A percentile compares a stretch with the other conserved stretches of the same genome.
Conservation (phyloP, 1,284 basidiomycete species). For the Apiotrichum akiyoshidainum region DNA sequence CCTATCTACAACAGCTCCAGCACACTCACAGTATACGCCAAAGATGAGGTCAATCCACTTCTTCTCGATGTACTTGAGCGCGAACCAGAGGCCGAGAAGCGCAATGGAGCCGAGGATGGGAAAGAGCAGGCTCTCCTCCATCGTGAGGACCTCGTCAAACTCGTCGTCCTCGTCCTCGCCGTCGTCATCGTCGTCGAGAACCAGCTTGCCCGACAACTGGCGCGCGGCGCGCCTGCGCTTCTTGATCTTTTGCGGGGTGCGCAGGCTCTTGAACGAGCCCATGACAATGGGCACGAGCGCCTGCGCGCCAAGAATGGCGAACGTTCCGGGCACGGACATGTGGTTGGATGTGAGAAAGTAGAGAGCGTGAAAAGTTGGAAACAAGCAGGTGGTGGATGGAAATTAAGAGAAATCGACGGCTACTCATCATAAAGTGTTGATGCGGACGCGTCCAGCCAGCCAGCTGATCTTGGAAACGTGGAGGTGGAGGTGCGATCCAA, state of each 20-base stretch:
- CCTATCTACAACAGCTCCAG: neutral
- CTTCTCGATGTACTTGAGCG: constrained; percentile 65
- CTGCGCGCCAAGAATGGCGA: constrained; percentile 39
- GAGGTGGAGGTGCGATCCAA: no score
- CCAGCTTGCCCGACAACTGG: constrained; percentile 21
- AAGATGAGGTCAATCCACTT: constrained; percentile 65
- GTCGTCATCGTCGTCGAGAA: constrained; percentile 10
- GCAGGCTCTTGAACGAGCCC: constrained; percentile 49
- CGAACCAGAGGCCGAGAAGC: constrained; percentile 38
- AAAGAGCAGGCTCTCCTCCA: constrained; percentile 45
- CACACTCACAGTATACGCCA: constrained; percentile 63
- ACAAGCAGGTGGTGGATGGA: neutral
- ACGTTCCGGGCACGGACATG: constrained; percentile 10
- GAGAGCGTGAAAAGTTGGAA: neutral
- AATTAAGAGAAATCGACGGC: no score
- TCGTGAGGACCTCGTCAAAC: constrained; percentile 42
- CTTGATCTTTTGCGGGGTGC: constrained; percentile 14
- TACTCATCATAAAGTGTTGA: no score
- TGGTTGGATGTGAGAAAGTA: neutral
- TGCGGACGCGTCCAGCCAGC: no score
- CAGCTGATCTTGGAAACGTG: no score
- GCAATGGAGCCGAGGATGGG: constrained; percentile 46
- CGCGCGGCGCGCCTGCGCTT: constrained; percentile 8
- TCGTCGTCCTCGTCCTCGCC: constrained; percentile 38
- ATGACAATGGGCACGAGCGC: constrained; percentile 47